Evolutionary conservation across 306 rosid species (phyloP).

Genomic region (Cucurbita pepo): DNA sequence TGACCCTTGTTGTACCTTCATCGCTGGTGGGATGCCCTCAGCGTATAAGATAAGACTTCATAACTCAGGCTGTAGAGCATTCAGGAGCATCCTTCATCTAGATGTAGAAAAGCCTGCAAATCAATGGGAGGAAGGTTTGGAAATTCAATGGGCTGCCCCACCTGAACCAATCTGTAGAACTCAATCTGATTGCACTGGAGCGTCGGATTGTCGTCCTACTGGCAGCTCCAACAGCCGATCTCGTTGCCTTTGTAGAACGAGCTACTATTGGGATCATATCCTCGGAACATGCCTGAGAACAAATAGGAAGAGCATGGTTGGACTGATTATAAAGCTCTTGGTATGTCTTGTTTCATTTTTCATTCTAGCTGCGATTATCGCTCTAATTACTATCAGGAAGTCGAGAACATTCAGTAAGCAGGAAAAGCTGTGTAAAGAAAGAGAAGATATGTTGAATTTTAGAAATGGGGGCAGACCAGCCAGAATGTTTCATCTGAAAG

Average conservation of each 20-base stretch:
- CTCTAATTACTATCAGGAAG: slow-evolving; percentile 22
- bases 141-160: slow-evolving; percentile 79
- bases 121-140: slow-evolving; percentile 83
- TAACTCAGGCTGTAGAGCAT: slow-evolving; percentile 70
- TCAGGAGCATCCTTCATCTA: slow-evolving; percentile 70
- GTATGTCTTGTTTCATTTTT: slow-evolving; percentile 27
- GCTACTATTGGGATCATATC: slow-evolving; percentile 51
- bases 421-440: slow-evolving; percentile 37
- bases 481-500: slow-evolving; percentile 58
- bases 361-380: slow-evolving; percentile 23
- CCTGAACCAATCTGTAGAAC: slow-evolving; percentile 52
- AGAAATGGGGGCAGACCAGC: slow-evolving; percentile 38
- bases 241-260: slow-evolving; percentile 53
- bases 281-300: slow-evolving; percentile 35
- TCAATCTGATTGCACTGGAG: slow-evolving; percentile 46
- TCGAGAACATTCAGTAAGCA: slow-evolving; percentile 17
- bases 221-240: slow-evolving; percentile 8
- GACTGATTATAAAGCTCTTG: slow-evolving; percentile 30
- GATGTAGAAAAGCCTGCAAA: slow-evolving; percentile 32
- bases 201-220: slow-evolving; percentile 34
- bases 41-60: slow-evolving; percentile 88
- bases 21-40: slow-evolving; percentile 76
- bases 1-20: slow-evolving; percentile 76
- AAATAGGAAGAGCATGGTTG: slow-evolving; percentile 19
- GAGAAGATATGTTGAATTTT: slow-evolving; percentile 40